phyloP scores from a whole-genome alignment of 768 basidiomycete genomes.

The Punctularia strigosozonata region DNA sequence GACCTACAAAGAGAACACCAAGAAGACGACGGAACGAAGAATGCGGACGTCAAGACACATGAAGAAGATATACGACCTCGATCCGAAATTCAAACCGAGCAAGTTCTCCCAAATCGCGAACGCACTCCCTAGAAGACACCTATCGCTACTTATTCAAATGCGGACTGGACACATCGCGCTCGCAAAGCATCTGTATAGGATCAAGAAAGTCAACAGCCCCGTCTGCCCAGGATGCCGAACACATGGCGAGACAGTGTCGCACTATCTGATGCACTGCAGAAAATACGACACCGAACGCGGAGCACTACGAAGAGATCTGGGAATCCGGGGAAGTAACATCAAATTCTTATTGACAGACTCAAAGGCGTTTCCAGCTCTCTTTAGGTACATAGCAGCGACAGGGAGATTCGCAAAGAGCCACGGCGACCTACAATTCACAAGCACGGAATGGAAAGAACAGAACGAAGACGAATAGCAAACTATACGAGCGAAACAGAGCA shows the following conservation, averaged over 20 bases:
- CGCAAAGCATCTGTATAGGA: constrained; percentile 17
- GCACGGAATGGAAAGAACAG: no score
- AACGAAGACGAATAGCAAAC: no score
- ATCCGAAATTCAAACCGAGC: background rate
- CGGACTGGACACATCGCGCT: constrained; percentile 20
- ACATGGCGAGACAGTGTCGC: constrained; percentile 16
- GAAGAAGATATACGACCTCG: background rate
- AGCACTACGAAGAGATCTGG: background rate
- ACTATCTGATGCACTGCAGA: constrained; percentile 19
- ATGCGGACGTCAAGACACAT: background rate
- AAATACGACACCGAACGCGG: constrained; percentile 6
- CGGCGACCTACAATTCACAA: no score
- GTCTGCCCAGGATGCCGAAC: constrained; percentile 15
- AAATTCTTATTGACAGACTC: background rate
- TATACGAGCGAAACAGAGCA: no score
- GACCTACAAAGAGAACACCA: background rate
- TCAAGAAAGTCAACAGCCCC: constrained; percentile 14
- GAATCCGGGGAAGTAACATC: background rate
- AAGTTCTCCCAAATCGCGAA: constrained; percentile 1
- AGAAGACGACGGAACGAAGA: background rate
- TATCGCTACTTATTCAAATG: constrained; percentile 19
- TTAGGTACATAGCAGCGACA: background rate
- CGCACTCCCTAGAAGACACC: constrained; percentile 6
- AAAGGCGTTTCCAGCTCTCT: background rate
- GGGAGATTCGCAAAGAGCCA: background rate